phyloP scores from a whole-genome alignment of 2,329 filamentous ascomycete species.

The Alternaria alternata region DNA sequence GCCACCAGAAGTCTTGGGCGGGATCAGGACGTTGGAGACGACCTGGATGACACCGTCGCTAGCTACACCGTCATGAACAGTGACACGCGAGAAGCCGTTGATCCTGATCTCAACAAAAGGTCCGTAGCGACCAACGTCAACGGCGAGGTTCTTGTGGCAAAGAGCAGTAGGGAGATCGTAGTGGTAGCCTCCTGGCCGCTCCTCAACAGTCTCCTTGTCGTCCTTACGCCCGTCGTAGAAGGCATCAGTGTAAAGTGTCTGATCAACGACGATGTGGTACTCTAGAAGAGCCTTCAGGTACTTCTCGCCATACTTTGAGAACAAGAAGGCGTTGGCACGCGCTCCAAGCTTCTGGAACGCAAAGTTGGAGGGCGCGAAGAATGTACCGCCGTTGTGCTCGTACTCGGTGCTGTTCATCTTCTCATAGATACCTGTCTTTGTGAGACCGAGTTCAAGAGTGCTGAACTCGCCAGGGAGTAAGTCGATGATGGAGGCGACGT shows the following conservation, averaged over 20 bases:
- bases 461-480: constrained; percentile 76
- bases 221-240: constrained; percentile 66
- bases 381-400: constrained; percentile 69
- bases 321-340: constrained; percentile 81
- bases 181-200: constrained; percentile 61
- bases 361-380: constrained; percentile 82
- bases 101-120: constrained; percentile 75
- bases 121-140: constrained; percentile 75
- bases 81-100: constrained; percentile 75
- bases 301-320: constrained; percentile 75
- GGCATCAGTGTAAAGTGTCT: constrained; percentile 84
- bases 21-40: constrained; percentile 75
- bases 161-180: constrained; percentile 78
- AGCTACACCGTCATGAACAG: constrained; percentile 73
- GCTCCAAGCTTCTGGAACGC: constrained; percentile 81
- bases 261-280: constrained; percentile 78
- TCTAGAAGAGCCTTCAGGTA: constrained; percentile 80
- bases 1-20: constrained; percentile 65
- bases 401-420: constrained; percentile 61
- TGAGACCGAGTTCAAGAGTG: constrained; percentile 77
- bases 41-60: constrained; percentile 86
- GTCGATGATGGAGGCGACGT: constrained; percentile 69
- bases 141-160: constrained; percentile 68
- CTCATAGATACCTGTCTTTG: constrained; percentile 75
- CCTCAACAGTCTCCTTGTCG: constrained; percentile 27